phyloP scores from a whole-genome alignment of 352 stramenopile species.

The Phytophthora syringae region DNA sequence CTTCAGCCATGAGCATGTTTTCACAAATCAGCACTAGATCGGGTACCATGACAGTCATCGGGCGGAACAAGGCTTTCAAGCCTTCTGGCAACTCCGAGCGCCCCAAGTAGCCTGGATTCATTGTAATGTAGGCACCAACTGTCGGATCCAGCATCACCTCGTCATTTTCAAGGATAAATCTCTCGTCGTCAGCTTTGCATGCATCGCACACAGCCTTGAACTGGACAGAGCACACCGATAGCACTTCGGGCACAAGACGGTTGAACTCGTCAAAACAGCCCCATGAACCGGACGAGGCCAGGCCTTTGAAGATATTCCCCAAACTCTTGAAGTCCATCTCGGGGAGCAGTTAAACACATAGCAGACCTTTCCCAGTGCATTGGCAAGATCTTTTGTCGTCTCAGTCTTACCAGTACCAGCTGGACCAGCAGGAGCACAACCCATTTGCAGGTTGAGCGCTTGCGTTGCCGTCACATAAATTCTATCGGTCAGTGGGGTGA shows the following conservation, averaged over 20 bases:
- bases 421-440: conserved; percentile 78
- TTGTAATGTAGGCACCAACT: conserved; percentile 96
- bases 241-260: conserved; percentile 93
- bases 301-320: conserved; percentile 97
- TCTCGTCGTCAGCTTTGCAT: conserved; percentile 93
- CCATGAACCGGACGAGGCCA: conserved; percentile 95
- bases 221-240: conserved; percentile 95
- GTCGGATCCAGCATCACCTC: conserved; percentile 92
- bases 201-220: conserved; percentile 97
- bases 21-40: conserved; percentile 97
- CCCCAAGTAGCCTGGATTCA: conserved; percentile 97
- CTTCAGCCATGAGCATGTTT: conserved; percentile 98
- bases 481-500: conserved; percentile 95
- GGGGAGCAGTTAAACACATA: conserved; percentile 97
- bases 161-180: conserved; percentile 95
- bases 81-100: conserved; percentile 95
- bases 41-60: conserved; percentile 97
- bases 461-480: conserved; percentile 97
- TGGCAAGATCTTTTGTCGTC: conserved; percentile 95
- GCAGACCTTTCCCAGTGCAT: conserved; percentile 94
- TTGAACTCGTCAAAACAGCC: conserved; percentile 98
- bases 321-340: conserved; percentile 97
- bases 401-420: conserved; percentile 95
- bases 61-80: conserved; percentile 95
- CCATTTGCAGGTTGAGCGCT: conserved; percentile 93